A percentile compares a stretch with the other conserved stretches of the same genome.
phyloP scores from a whole-genome alignment of 2,329 filamentous ascomycete species.

The Pestalotiopsis fici region DNA sequence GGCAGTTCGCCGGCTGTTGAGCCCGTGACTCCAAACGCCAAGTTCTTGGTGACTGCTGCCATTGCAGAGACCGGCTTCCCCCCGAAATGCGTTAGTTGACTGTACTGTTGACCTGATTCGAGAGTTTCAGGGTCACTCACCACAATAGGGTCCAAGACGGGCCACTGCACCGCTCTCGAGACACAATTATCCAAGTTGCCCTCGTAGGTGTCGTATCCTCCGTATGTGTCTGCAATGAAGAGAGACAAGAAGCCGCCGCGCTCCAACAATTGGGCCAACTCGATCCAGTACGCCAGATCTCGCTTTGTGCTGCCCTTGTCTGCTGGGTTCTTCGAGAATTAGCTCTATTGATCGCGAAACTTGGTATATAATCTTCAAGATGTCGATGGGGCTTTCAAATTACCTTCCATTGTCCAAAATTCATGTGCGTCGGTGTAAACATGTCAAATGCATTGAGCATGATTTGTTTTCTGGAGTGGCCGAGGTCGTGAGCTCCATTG shows the following conservation, averaged over 20 bases:
- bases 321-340: conserved; percentile 50
- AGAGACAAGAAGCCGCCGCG: conserved; percentile 63
- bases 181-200: conserved; percentile 61
- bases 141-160: conserved; percentile 64
- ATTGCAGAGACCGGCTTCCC: conserved; percentile 61
- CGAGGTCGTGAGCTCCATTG: not conserved
- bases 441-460: conserved; percentile 68
- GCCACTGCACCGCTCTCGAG: conserved; percentile 63
- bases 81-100: not conserved
- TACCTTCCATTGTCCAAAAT: conserved; percentile 68
- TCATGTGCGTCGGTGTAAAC: conserved; percentile 64
- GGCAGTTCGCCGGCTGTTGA: conserved; percentile 65
- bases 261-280: conserved; percentile 63
- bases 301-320: conserved; percentile 64
- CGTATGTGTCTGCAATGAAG: conserved; percentile 68
- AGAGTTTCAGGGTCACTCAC: conserved; percentile 35
- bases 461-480: conserved; percentile 51
- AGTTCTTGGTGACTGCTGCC: conserved; percentile 66
- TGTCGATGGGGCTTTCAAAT: not conserved
- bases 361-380: too few relatives aligned
- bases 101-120: not conserved
- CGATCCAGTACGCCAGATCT: conserved; percentile 62
- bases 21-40: conserved; percentile 63
- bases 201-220: conserved; percentile 64
- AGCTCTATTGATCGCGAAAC: not conserved